Evolutionary conservation across 345 rosid genomes (phyloP).

Genomic region (Toxicodendron radicans): DNA sequence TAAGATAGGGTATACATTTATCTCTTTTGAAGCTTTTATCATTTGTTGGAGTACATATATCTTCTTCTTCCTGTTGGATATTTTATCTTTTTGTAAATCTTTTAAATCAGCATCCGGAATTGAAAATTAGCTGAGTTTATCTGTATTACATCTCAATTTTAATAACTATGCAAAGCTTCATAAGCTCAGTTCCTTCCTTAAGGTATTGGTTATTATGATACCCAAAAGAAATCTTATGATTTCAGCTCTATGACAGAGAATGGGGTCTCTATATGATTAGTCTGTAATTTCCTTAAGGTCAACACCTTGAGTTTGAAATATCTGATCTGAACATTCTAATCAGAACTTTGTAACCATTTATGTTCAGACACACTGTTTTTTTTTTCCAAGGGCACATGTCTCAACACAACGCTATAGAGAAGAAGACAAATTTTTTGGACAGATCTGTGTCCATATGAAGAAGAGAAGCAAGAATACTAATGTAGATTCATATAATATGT

Average conservation of each 20-base stretch:
- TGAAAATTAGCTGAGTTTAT: background rate
- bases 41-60: background rate
- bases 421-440: background rate
- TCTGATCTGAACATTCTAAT: background rate
- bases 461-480: background rate
- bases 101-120: background rate
- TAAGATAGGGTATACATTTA: background rate
- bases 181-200: background rate
- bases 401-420: background rate
- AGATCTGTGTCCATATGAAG: background rate
- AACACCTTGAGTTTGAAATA: background rate
- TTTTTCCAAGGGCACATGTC: background rate
- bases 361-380: background rate
- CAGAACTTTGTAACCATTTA: background rate
- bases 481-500: background rate
- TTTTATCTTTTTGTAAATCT: background rate
- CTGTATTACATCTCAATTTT: background rate
- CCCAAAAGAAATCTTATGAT: background rate
- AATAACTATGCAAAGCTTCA: background rate
- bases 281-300: background rate
- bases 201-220: background rate
- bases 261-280: background rate
- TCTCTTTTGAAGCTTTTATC: background rate
- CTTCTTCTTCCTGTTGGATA: slow-evolving; percentile 10
- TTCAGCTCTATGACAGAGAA: background rate